Evolutionary conservation across 1,139 yeast genomes (phyloP), one percentile per base, ranked within the genome.

Genomic region (Debaryomyces coudertii): DNA sequence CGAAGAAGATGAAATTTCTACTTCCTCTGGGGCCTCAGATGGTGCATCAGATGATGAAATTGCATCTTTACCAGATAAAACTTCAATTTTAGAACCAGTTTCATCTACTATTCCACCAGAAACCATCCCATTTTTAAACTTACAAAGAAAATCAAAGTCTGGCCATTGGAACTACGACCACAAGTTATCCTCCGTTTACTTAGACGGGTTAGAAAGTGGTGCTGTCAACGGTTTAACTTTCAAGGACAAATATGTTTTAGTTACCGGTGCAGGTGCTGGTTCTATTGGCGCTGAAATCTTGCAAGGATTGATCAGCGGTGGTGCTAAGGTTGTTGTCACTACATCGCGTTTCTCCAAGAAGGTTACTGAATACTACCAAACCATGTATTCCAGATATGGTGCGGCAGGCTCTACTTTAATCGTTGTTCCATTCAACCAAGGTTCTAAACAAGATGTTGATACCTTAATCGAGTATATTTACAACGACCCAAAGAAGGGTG

Each of bases 261-360:
- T 93, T 58, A 93, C 99, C 45, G 99, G 99, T 77, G 98, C 98
- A 44, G 99, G 99, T 77, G 93, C 90, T 45, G 99, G 98, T 43
- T 93, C 99, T 44, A 93, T 93, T 67, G 99, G 98, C 73, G 97
- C 97, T 51, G 97, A 93, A 71, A 83, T 93, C 56, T 79, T 93
- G 66, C 96, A 89, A 76, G 99, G 99, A 55, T 79, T 93, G 66
- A 77, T 93, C 47, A 85, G 95, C 65, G 99, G 99, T 74, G 99
- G 99, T 78, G 98, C 99, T 47, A 89, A 88, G 70, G 97, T 92
- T 59, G 77, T 93, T 65, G 97, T 93, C 47, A 93, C 99, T 40
- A 93, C 99, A 45, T 90, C 97, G 28, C 83, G 97, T 69, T 93
- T 87, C 81, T 88, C 96, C 55, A 89, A 89, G 76, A 82, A 86